Evolutionary conservation across 768 basidiomycete genomes (phyloP).

Genomic region (Collybiopsis confluens): DNA sequence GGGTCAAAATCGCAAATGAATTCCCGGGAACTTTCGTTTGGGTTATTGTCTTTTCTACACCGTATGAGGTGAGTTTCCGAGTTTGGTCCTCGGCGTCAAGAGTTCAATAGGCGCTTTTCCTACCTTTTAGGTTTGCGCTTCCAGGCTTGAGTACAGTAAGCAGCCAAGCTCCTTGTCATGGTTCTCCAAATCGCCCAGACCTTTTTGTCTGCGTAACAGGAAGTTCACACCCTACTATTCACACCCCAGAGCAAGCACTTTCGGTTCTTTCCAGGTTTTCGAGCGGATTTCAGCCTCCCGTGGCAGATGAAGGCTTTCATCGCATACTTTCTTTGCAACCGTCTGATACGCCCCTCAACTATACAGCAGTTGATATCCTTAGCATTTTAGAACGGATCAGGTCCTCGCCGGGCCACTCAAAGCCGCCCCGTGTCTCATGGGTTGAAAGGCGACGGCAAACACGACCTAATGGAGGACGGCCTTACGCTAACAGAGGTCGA

Average conservation of each 20-base stretch:
- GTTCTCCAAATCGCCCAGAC: neutral
- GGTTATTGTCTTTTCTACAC: conserved; percentile 76
- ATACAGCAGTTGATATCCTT: conserved; percentile 7
- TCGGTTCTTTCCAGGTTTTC: conserved; percentile 63
- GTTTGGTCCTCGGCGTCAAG: neutral
- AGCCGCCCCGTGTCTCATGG: neutral
- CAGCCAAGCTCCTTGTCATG: conserved; percentile 12
- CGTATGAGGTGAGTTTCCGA: conserved; percentile 61
- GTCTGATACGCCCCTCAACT: conserved; percentile 20
- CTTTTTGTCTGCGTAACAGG: conserved; percentile 35
- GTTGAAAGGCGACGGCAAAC: neutral
- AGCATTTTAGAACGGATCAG: conserved; percentile 1
- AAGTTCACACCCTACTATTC: conserved; percentile 74
- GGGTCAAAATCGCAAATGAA: conserved; percentile 69
- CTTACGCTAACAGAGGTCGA: too few relatives aligned
- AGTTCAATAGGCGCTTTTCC: too few relatives aligned
- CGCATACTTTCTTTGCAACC: conserved; percentile 46
- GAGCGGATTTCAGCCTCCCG: conserved; percentile 54
- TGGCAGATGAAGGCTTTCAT: conserved; percentile 59
- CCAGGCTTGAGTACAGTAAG: conserved; percentile 58
- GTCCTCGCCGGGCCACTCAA: neutral
- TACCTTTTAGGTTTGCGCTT: conserved; percentile 51
- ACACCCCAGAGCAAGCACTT: conserved; percentile 50
- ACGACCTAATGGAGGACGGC: neutral
- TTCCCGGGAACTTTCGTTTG: conserved; percentile 62